Evolutionary conservation across 2,329 filamentous ascomycete species (phyloP), one percentile per base, ranked within the genome.

Genomic region (Verticillium longisporum): DNA sequence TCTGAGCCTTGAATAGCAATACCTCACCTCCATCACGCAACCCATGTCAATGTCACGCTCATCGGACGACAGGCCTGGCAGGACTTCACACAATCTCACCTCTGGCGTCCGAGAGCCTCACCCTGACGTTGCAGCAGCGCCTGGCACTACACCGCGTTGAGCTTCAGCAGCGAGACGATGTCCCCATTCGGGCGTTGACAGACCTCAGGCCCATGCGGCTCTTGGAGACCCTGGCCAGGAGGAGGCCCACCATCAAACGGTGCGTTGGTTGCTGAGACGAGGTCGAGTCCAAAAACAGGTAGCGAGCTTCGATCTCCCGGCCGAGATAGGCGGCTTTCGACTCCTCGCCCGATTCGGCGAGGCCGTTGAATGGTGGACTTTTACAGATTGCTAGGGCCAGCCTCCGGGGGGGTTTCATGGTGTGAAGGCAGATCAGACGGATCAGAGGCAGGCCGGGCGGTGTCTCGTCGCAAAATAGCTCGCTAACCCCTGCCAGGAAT

Each of bases 391-490:
- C 56, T 13, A 18, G 56, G 56, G 50, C 50, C 56, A 50, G 32
- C 55, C 37, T 36, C 32, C 13, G 33, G 18, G 45, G 37, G 56
- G 21, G 21, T 31, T 32, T 41, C 37, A 50, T 50, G 56, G 34
- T 58, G 37, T 58, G 37, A 50, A 50, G 56, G 56, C 14, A 58
- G 56, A 58, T 58, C 56, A 58, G 56, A 58, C 56, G 36, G 56
- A 58, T 58, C 56, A 50, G 56, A 53, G 37, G 56, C 56, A 58
- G 56, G 45, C 45, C 45, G 18, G 45, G 45, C 6, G 45, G n/a
- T 21, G 45, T 50, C 45, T 50, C 45, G 45, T 50, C 45, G 45
- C 45, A 50, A 21, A 50, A 10, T 18, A n/a, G 45, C 45, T 26
- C 6, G 9, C 45, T 50, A 36, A 36, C 13, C 34, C 34, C 13